Evolutionary conservation across 176 grass and related monocot genomes (phyloP).

Genomic region (Otatea glauca): DNA sequence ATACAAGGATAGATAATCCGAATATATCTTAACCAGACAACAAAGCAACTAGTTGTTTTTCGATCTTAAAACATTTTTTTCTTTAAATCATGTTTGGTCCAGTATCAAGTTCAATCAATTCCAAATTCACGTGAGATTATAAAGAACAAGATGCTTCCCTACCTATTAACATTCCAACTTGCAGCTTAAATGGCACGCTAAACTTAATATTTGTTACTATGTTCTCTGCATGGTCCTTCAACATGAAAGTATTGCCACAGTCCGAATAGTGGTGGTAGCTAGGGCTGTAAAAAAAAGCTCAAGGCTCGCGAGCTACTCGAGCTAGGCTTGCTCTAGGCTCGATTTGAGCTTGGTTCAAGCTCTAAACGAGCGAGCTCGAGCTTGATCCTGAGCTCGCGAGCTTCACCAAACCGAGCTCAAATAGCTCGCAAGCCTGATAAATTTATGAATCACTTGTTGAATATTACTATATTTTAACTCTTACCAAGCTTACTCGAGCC

Average conservation of each 20-base stretch:
- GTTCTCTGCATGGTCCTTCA: neutral
- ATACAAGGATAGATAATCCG: constrained; percentile 11
- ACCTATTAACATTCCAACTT: neutral
- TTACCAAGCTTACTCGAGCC: no score
- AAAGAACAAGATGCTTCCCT: neutral
- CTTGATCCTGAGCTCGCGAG: no score
- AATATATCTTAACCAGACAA: constrained; percentile 7
- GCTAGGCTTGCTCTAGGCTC: no score
- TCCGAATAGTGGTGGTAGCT: no score
- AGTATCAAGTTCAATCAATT: constrained; percentile 3
- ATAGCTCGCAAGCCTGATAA: no score
- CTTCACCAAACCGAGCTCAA: no score
- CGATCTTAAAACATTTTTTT: neutral
- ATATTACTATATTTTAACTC: no score
- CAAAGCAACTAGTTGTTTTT: neutral
- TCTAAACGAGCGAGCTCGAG: no score
- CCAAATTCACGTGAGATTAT: constrained; percentile 25
- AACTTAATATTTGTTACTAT: neutral
- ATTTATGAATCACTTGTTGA: no score
- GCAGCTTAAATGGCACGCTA: neutral
- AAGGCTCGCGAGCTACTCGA: no score
- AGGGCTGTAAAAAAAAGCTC: no score
- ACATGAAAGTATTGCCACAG: neutral
- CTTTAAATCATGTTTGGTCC: neutral
- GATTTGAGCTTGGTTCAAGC: no score